phyloP scores from a whole-genome alignment of 306 rosid genomes.

The Aeschynomene evenia region DNA sequence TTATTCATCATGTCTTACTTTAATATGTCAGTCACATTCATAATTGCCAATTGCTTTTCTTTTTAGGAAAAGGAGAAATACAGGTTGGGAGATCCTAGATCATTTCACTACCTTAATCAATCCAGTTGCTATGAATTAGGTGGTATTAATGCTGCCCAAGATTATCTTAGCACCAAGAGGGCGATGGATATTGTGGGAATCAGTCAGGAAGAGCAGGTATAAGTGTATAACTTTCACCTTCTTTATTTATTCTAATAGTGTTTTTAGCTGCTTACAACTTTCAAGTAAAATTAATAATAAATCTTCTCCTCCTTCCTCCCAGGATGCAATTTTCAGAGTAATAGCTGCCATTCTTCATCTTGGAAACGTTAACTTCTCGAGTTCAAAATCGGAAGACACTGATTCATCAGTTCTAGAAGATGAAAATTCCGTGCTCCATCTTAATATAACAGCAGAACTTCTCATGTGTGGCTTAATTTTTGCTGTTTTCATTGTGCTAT shows the following conservation, averaged over 20 bases:
- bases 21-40: slow-evolving; percentile 15
- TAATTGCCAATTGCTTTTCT: slow-evolving; percentile 23
- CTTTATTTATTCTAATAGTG: slow-evolving; percentile 27
- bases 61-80: slow-evolving; percentile 78
- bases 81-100: slow-evolving; percentile 76
- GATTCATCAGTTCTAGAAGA: slow-evolving; percentile 77
- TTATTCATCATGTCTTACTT: slow-evolving; percentile 21
- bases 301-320: slow-evolving; percentile 16
- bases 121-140: slow-evolving; percentile 74
- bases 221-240: slow-evolving; percentile 36
- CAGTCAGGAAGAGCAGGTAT: slow-evolving; percentile 74
- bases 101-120: slow-evolving; percentile 89
- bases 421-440: slow-evolving; percentile 74
- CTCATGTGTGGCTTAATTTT: slow-evolving; percentile 61
- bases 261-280: slow-evolving; percentile 16
- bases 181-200: slow-evolving; percentile 96
- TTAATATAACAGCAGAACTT: slow-evolving; percentile 80
- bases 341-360: slow-evolving; percentile 95
- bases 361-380: slow-evolving; percentile 79
- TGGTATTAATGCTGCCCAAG: slow-evolving; percentile 71
- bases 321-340: slow-evolving; percentile 92
- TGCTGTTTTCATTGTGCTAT: slow-evolving; percentile 30
- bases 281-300: slow-evolving; percentile 22
- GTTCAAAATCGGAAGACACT: slow-evolving; percentile 58
- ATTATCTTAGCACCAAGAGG: slow-evolving; percentile 78